phyloP scores from a whole-genome alignment of 768 basidiomycete genomes.

The Inosperma sp. region DNA sequence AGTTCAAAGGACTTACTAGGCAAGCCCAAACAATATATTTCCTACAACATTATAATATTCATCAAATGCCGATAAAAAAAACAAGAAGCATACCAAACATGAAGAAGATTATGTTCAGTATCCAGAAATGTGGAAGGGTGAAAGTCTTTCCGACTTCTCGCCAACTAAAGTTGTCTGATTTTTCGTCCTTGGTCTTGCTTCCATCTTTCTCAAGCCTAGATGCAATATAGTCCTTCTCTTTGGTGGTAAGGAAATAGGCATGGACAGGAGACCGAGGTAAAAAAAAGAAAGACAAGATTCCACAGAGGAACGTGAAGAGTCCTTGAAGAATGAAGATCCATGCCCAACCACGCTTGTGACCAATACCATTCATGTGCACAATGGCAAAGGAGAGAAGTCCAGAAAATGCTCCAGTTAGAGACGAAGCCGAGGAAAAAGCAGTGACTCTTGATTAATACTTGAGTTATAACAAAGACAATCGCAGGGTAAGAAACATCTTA shows the following conservation, averaged over 20 bases:
- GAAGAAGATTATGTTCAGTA: constrained; percentile 49
- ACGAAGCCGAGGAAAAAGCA: constrained; percentile 48
- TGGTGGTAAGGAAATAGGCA: constrained; percentile 45
- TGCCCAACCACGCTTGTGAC: constrained; percentile 54
- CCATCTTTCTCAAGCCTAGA: constrained; percentile 40
- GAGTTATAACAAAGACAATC: constrained; percentile 21
- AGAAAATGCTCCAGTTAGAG: constrained; percentile 62
- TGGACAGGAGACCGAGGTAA: constrained; percentile 33
- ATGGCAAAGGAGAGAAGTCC: constrained; percentile 67
- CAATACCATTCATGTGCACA: constrained; percentile 55
- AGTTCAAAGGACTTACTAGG: constrained; percentile 37
- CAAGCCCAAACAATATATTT: constrained; percentile 43
- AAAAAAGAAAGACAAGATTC: constrained; percentile 45
- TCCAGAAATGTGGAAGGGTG: constrained; percentile 50
- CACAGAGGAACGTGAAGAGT: constrained; percentile 57
- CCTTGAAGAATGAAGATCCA: constrained; percentile 72
- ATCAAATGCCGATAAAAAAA: neutral
- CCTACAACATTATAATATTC: constrained; percentile 23
- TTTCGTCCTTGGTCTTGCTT: constrained; percentile 31
- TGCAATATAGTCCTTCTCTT: constrained; percentile 47
- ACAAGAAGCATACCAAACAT: constrained; percentile 39
- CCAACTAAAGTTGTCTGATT: constrained; percentile 50
- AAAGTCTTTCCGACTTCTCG: constrained; percentile 46
- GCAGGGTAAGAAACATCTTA: constrained; percentile 16
- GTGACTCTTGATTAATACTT: constrained; percentile 40